Conservation (phyloP, 768 basidiomycete species). For the Boletus fagicola region DNA sequence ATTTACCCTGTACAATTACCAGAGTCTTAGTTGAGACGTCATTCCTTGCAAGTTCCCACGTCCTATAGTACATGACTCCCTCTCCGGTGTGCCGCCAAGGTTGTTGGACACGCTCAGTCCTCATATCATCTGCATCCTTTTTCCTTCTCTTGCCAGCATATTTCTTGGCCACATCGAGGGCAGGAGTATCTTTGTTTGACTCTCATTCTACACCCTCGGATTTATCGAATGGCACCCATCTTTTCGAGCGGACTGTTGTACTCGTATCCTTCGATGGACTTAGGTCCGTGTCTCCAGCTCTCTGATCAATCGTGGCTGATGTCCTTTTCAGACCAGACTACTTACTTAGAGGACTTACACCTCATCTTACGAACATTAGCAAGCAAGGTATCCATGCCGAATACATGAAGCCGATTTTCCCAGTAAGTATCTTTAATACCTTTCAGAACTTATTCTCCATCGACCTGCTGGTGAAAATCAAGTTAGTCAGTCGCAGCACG, state of each 20-base stretch:
- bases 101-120: not conserved
- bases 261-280: slow-evolving; percentile 85
- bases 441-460: not conserved
- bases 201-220: not conserved
- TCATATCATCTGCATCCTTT: slow-evolving; percentile 6
- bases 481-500: not conserved
- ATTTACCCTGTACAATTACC: not conserved
- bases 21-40: not conserved
- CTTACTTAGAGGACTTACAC: slow-evolving; percentile 74
- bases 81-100: not conserved
- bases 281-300: slow-evolving; percentile 3
- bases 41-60: not conserved
- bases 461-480: not conserved
- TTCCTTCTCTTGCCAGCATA: slow-evolving; percentile 9
- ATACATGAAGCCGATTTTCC: slow-evolving; percentile 78
- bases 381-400: slow-evolving; percentile 77
- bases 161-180: not conserved
- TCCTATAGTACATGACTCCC: not conserved
- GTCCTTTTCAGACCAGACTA: slow-evolving; percentile 61
- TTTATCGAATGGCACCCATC: slow-evolving; percentile 75
- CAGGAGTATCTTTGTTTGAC: not conserved
- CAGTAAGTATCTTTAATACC: slow-evolving; percentile 57
- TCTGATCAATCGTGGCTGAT: not conserved
- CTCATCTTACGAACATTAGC: slow-evolving; percentile 71
- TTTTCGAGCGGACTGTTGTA: slow-evolving; percentile 74